Evolutionary conservation across 139 green algal genomes (phyloP), one percentile per base, ranked within the genome.

Genomic region (Haematococcus sp.): DNA sequence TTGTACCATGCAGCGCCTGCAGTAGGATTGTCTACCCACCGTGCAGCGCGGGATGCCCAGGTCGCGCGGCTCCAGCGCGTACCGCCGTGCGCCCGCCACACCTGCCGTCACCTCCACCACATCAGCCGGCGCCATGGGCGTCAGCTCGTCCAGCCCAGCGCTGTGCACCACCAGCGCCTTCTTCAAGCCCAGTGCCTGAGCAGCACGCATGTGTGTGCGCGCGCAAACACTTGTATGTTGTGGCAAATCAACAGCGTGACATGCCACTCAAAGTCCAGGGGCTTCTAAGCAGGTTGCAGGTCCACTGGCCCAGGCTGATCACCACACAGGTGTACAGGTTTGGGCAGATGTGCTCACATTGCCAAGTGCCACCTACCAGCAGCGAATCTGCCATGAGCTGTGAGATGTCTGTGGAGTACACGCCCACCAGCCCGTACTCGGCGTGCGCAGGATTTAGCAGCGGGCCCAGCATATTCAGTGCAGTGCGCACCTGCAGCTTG

Each of bases 111-210:
- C 87, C 80, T 99, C 95, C 76, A 98, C 80, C 54, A 99, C 88
- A 54, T 95, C 86, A 2, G 94, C 94, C n/a, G 87, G 87, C 0
- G 88, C 94, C 88, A 98, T 93, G 60, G 96, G 96, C 1, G 96
- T 99, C 27, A 99, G 87, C 91, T 99, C 96, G 80, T 99, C 96
- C 74, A 99, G 83, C 1, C 95, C 95, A 75, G 87, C 85, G 28
- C 84, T 93, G 88, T 99, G 94, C 54, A 99, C 96, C 65, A 99
- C 93, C 69, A 99, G 86, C 43, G 95, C 91, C 71, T 94, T 70
- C 44, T 64, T 74, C 34, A 79, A 11, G n/a, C 74, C 74, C 13
- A 70, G 65, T 9, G 20, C 19, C 70, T 78, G 52, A 66, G 75
- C 25, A 35, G 9, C 22, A 33, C 25, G 32, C 19, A n/a, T n/a